Evolutionary conservation across 208 protist genomes (phyloP), one percentile per base, ranked within the genome.

Genomic region (Leishmania braziliensis): DNA sequence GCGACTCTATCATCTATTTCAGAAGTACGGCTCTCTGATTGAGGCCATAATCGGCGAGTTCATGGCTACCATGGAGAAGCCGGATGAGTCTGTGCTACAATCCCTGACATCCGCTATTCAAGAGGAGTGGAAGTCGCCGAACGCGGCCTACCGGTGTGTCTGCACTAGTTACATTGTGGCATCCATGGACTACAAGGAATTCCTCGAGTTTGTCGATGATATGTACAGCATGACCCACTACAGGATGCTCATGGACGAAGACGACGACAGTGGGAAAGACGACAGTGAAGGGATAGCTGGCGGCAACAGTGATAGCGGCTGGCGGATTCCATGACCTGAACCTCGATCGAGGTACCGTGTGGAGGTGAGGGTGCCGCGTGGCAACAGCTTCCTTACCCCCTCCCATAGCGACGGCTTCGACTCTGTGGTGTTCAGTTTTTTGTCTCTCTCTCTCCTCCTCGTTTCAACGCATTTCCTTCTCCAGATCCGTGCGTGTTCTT

Each of bases 161-260:
- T 95, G 92, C 79, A 92, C 89, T 10, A 85, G 84, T 36, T 95
- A 97, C 84, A 88, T 97, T 77, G 92, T 86, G 2, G 92, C 88
- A 3, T 90, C 91, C 39, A 82, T 95, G 29, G 89, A 94, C 77
- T 92, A 95, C 84, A 83, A 90, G n/a, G 82, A 85, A 5, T 97
- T 97, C 78, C 82, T 89, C 50, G 78, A 93, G 74, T 86, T 97
- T 9, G 91, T 87, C 8, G 82, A 87, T 8, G 90, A 97, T 68
- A 78, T 90, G 66, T 89, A 90, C 62, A 86, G 83, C 26, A 86
- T 94, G 54, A 86, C 77, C 29, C 77, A 85, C 29, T 92, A 91
- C 80, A 70, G 46, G 20, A 75, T 79, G 69, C 63, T 20, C 3
- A 16, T 56, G 39, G 78, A 63, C 23, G 72, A 87, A 46, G 77